Conservation (phyloP, 169 alveolate genomes). For the Cryptosporidium meleagridis region DNA sequence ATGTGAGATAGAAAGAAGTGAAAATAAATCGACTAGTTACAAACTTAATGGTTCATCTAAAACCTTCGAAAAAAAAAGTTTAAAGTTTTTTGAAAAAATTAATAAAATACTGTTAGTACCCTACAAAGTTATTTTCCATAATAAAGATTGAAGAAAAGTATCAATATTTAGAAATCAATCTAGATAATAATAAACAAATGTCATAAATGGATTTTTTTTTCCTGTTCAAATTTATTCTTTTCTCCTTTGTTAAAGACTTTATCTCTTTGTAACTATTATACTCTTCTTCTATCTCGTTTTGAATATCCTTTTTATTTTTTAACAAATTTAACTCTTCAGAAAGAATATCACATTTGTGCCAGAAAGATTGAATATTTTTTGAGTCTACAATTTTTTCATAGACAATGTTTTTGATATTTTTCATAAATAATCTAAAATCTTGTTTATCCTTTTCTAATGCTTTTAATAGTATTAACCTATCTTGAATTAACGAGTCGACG, state of each 20-base stretch:
- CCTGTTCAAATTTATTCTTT: background rate
- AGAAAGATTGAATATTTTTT: constrained; percentile 13
- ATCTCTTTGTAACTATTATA: background rate
- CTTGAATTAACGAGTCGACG: background rate
- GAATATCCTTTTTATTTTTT: constrained; percentile 8
- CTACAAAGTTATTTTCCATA: background rate
- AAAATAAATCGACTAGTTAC: background rate
- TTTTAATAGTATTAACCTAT: background rate
- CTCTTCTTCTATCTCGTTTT: constrained; percentile 14
- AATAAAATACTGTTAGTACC: background rate
- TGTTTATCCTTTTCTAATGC: background rate
- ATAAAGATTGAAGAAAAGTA: background rate
- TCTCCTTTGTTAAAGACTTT: background rate
- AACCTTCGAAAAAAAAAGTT: background rate
- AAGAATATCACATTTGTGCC: constrained; percentile 57
- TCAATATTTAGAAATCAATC: background rate
- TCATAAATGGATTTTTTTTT: background rate
- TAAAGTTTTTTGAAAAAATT: background rate
- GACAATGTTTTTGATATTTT: background rate
- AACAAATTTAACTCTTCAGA: constrained; percentile 17
- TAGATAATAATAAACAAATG: background rate
- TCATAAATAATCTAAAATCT: background rate
- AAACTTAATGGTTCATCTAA: background rate
- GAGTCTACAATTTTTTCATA: background rate
- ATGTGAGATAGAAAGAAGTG: background rate